A percentile compares a stretch with the other conserved stretches of the same genome.
These are phyloP conservation scores for Cladosporium halotolerans DNA, from an alignment of 2,329 filamentous ascomycete species.

Conservation along the genomic window DNA sequence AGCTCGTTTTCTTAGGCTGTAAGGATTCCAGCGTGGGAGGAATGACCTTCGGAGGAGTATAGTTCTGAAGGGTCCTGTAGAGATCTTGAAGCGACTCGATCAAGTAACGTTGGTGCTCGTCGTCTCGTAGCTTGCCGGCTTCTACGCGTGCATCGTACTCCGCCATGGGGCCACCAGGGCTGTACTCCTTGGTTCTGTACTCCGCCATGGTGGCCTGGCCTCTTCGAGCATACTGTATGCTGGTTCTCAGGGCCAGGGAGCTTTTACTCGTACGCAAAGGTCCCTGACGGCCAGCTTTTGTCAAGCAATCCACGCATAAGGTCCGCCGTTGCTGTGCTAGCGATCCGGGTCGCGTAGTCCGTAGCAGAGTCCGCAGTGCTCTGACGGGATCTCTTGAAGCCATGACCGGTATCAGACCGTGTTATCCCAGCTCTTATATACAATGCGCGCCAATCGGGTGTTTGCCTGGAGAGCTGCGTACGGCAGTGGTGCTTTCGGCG, in stretches of 20 bases:
- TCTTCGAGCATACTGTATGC: slow-evolving; percentile 1
- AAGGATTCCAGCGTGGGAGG: slow-evolving; percentile 71
- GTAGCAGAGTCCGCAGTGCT: slow-evolving; percentile 20
- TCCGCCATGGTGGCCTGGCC: slow-evolving; percentile 26
- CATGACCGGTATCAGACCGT: slow-evolving; percentile 11
- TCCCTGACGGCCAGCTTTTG: slow-evolving; percentile 7
- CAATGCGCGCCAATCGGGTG: slow-evolving; percentile 7
- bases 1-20: slow-evolving; percentile 46
- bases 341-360: slow-evolving; percentile 11
- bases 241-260: neutral
- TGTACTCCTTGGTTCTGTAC: slow-evolving; percentile 20
- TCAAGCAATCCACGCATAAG: slow-evolving; percentile 22
- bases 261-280: neutral
- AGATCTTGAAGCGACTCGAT: slow-evolving; percentile 85
- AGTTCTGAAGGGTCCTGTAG: slow-evolving; percentile 71
- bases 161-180: slow-evolving; percentile 60
- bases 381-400: slow-evolving; percentile 2
- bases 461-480: neutral
- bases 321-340: slow-evolving; percentile 15
- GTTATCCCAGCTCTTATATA: neutral
- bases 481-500: neutral
- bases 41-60: slow-evolving; percentile 65
- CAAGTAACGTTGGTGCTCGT: slow-evolving; percentile 85
- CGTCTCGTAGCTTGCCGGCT: slow-evolving; percentile 68
- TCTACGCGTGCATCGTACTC: slow-evolving; percentile 84